Percentiles rank a stretch among this genome's conserved stretches.
Evolutionary conservation across 768 basidiomycete species (phyloP).

Genomic region (Amanita subjunquillea): DNA sequence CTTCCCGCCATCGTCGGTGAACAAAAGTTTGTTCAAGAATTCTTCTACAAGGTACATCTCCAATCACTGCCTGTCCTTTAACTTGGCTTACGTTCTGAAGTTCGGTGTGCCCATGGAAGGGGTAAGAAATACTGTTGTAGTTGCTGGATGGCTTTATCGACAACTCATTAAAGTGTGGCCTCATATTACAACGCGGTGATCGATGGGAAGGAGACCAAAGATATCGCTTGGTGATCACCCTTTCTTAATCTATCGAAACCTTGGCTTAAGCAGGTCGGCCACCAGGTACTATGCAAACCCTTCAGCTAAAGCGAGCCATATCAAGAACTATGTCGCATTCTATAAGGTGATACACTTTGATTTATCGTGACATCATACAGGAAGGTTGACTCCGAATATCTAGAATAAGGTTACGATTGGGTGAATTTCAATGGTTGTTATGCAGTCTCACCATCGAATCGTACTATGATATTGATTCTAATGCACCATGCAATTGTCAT

Average conservation of each 20-base stretch:
- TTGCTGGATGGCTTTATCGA: background rate
- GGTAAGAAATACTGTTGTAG: conserved; percentile 28
- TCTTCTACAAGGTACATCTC: conserved; percentile 35
- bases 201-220: conserved; percentile 35
- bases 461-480: too few species aligned
- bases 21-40: conserved; percentile 29
- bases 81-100: conserved; percentile 17
- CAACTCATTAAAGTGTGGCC: conserved; percentile 32
- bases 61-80: background rate
- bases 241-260: background rate
- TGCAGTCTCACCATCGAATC: too few species aligned
- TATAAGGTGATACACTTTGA: conserved; percentile 46
- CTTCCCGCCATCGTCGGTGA: conserved; percentile 52
- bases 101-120: conserved; percentile 62
- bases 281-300: conserved; percentile 58
- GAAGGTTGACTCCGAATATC: background rate
- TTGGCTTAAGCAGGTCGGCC: background rate
- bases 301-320: conserved; percentile 44
- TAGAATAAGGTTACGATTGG: conserved; percentile 30
- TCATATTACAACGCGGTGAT: conserved; percentile 54
- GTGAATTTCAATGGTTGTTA: background rate
- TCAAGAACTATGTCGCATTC: conserved; percentile 65
- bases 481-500: too few species aligned
- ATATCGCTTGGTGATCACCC: conserved; percentile 55
- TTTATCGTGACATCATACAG: background rate